Percentiles rank a stretch among this genome's conserved stretches.
phyloP scores from a whole-genome alignment of 2,329 filamentous ascomycete genomes.

The Exophiala sp. region DNA sequence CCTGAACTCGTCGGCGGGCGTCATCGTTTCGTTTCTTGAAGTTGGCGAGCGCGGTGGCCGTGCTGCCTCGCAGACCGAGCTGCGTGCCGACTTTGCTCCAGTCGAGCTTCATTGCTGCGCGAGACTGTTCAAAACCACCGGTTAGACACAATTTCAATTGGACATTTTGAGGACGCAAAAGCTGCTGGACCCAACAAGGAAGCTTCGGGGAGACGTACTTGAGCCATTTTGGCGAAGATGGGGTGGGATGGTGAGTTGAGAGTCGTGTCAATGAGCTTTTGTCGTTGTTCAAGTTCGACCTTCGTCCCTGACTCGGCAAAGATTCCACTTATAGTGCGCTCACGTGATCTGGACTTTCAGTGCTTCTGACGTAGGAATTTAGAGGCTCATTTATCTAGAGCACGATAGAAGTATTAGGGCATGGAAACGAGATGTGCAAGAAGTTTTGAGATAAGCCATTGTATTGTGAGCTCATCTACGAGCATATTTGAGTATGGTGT shows the following conservation, averaged over 20 bases:
- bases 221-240: too few relatives aligned
- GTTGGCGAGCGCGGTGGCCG: conserved; percentile 80
- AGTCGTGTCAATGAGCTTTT: too few relatives aligned
- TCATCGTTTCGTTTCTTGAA: conserved; percentile 99
- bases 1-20: conserved; percentile 85
- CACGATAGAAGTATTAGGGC: neutral
- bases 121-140: conserved; percentile 63
- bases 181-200: too few relatives aligned
- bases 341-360: conserved; percentile 11
- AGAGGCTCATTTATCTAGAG: neutral
- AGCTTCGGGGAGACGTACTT: too few relatives aligned
- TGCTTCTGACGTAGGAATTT: neutral
- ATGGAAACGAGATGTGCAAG: neutral
- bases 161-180: neutral
- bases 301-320: conserved; percentile 1
- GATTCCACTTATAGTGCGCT: neutral
- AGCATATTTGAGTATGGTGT: conserved; percentile 5
- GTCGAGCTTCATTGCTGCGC: conserved; percentile 98
- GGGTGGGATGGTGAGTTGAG: too few relatives aligned
- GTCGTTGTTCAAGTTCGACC: too few relatives aligned
- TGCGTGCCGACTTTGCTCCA: conserved; percentile 93
- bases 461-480: conserved; percentile 11
- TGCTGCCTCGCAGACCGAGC: conserved; percentile 94
- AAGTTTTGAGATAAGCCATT: neutral
- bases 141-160: conserved; percentile 34